These are phyloP conservation scores for Polyporus tsugae DNA, from an alignment of 1,284 basidiomycete species.

Conservation along the genomic window DNA sequence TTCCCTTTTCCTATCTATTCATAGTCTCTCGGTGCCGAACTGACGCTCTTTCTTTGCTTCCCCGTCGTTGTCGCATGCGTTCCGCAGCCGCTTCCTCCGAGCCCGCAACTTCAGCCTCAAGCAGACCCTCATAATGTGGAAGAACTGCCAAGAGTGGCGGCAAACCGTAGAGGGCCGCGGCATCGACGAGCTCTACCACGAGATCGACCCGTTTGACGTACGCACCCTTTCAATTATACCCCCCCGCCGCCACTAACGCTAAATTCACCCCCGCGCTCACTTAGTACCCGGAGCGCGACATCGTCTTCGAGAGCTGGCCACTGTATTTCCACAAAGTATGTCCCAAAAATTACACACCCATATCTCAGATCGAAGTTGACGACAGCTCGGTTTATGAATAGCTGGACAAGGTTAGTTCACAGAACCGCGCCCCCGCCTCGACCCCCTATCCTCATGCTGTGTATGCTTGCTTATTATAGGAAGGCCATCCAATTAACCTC, in stretches of 20 bases:
- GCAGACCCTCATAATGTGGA: conserved; percentile 65
- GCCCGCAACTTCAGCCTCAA: conserved; percentile 66
- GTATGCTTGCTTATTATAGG: conserved; percentile 43
- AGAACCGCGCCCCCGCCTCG: conserved; percentile 5
- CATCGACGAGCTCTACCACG: conserved; percentile 62
- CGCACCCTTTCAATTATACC: conserved; percentile 34
- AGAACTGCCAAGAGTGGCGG: conserved; percentile 67
- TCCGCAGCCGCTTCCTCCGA: conserved; percentile 68
- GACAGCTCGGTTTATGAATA: conserved; percentile 34
- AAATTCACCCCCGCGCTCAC: conserved; percentile 3
- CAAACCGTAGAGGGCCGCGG: conserved; percentile 62
- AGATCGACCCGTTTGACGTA: conserved; percentile 70
- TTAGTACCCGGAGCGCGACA: conserved; percentile 72
- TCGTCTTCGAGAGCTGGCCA: conserved; percentile 77
- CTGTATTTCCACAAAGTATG: conserved; percentile 77
- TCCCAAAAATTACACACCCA: conserved; percentile 10
- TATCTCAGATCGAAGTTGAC: conserved; percentile 8
- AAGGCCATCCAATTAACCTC: conserved; percentile 74
- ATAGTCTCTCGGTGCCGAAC: not conserved
- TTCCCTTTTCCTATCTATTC: not conserved
- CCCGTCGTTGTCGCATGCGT: conserved; percentile 16
- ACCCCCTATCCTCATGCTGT: conserved; percentile 3
- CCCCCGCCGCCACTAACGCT: not conserved
- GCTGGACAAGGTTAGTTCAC: conserved; percentile 64
- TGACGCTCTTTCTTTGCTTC: not conserved